Evolutionary conservation across 495 filamentous ascomycete species (phyloP).

Genomic region (Xylaria flabelliformis): DNA sequence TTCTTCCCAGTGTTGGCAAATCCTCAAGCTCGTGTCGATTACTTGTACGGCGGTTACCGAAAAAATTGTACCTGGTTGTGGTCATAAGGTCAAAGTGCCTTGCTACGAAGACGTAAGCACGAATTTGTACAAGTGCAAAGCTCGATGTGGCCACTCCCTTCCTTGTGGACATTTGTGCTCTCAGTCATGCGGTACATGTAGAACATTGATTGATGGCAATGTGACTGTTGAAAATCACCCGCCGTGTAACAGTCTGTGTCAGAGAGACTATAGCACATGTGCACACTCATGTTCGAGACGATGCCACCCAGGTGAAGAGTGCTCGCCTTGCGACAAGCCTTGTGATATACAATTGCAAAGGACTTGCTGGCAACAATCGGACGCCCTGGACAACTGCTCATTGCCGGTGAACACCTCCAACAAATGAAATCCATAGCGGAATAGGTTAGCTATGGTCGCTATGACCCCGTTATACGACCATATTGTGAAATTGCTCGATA

Average conservation of each 20-base stretch:
- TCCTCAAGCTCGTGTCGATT: not conserved
- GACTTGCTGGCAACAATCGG: not conserved
- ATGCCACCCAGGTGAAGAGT: slow-evolving; percentile 62
- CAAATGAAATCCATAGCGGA: not conserved
- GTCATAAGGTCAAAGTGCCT: not conserved
- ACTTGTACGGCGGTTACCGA: not conserved
- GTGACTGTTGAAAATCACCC: not conserved
- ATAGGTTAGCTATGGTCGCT: slow-evolving; percentile 3
- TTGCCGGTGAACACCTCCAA: not conserved
- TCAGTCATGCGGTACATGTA: not conserved
- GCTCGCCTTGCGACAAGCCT: slow-evolving; percentile 57
- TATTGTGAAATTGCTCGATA: not conserved
- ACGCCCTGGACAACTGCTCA: not conserved
- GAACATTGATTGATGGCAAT: not conserved
- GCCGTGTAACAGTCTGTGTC: not conserved
- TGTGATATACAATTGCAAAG: slow-evolving; percentile 58
- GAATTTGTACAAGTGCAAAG: not conserved
- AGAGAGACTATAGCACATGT: slow-evolving; percentile 44
- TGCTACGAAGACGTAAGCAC: not conserved
- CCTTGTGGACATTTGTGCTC: slow-evolving; percentile 6
- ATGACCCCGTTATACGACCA: not conserved
- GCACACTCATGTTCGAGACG: slow-evolving; percentile 11
- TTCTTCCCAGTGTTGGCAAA: slow-evolving; percentile 8
- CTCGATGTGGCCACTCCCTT: not conserved
- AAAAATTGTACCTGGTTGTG: slow-evolving; percentile 1